These are phyloP conservation scores for Triadica sebifera DNA, from an alignment of 345 rosid genomes.

Conservation along the genomic window DNA sequence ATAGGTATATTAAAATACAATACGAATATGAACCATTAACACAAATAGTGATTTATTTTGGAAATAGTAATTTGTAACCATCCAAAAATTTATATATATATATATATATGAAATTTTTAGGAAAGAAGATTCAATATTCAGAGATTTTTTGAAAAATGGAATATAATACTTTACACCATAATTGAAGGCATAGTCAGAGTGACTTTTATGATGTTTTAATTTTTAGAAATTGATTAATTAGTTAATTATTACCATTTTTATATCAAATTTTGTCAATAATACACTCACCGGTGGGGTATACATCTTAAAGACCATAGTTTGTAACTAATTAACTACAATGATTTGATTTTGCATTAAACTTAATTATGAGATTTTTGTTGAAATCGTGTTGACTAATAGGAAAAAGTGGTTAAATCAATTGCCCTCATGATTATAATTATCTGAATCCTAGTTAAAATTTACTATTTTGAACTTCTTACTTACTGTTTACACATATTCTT, in stretches of 20 bases:
- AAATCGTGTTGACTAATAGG: constrained; percentile 4
- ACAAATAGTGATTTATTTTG: too few species aligned
- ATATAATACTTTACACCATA: neutral
- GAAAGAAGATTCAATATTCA: too few species aligned
- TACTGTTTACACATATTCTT: neutral
- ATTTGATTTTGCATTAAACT: too few species aligned
- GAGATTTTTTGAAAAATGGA: too few species aligned
- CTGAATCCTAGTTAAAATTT: neutral
- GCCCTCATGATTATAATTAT: neutral
- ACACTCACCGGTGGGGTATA: neutral
- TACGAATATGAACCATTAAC: too few species aligned
- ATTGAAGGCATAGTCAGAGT: neutral
- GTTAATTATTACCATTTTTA: neutral
- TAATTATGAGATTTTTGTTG: too few species aligned
- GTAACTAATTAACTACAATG: too few species aligned
- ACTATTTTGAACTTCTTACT: neutral
- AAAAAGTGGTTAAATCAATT: constrained; percentile 1
- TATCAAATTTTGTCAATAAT: neutral
- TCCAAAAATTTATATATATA: too few species aligned
- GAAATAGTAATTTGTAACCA: too few species aligned
- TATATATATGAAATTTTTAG: too few species aligned
- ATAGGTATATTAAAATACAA: too few species aligned
- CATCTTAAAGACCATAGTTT: too few species aligned
- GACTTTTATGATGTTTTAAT: neutral
- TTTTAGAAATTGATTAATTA: neutral